Evolutionary conservation across 1,139 yeast species (phyloP), one percentile per base, ranked within the genome.

Genomic region (Pichia sp.): DNA sequence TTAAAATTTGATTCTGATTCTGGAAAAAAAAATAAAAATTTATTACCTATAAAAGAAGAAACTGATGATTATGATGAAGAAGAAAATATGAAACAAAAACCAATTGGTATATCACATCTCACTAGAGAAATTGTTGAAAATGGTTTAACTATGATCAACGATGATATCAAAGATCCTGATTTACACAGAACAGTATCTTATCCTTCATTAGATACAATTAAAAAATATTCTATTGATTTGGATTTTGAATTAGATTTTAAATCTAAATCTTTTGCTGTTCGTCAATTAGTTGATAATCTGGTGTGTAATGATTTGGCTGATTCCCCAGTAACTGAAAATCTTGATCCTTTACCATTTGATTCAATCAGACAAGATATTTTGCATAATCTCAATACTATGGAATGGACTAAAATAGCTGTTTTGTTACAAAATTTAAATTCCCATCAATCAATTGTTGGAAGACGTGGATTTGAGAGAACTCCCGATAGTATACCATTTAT

Each of bases 391-490:
- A 78, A 78, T 52, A 51, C 61, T 22, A 53, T 82, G 11, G 64
- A 69, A n/a, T 81, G 89, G 88, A 64, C 73, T 38, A 80, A 81
- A 52, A 65, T 81, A 14, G 80, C 88, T 0, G 76, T 78, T 2
- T 78, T 74, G 51, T 66, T 80, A 33, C 82, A 78, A 50, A 72
- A 78, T 14, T 67, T 80, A 60, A 82, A 82, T 57, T 76, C 91
- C 0, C 93, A 83, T 54, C 87, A 78, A 52, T 80, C 81, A 0
- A 77, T 82, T 32, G 79, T 80, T 20, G 82, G 85, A 10, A 66
- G 93, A 47, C 66, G 80, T 43, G 88, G 88, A 0, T 65, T 78
- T 2, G 61, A 60, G 31, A 66, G 73, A n/a, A 68, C 73, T 23
- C 70, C 76, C 0, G 70, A 70, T 48, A 82, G 82, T 0, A 64